phyloP scores from a whole-genome alignment of 2,329 filamentous ascomycete genomes.

The Mycocentrospora acerina region DNA sequence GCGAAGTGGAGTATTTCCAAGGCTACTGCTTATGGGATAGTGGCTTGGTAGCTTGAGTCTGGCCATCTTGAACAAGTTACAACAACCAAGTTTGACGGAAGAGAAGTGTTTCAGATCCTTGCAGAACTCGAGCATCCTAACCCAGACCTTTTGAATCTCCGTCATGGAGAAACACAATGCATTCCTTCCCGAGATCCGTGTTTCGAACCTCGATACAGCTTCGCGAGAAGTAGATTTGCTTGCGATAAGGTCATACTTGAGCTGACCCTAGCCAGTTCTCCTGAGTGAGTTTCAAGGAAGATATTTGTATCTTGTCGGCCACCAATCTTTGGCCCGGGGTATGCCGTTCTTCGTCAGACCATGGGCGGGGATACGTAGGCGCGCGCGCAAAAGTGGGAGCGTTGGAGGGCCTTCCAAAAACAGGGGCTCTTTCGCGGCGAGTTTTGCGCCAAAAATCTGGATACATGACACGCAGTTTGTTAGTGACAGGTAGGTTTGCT shows the following conservation, averaged over 20 bases:
- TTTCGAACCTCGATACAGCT: background rate
- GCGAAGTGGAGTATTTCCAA: constrained; percentile 24
- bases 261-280: too few species aligned
- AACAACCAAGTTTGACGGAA: constrained; percentile 6
- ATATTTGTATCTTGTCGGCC: constrained; percentile 11
- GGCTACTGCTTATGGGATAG: constrained; percentile 22
- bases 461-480: constrained; percentile 15
- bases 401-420: too few species aligned
- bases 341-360: constrained; percentile 3
- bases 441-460: too few species aligned
- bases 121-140: constrained; percentile 4
- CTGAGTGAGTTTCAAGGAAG: constrained; percentile 1
- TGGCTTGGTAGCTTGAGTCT: constrained; percentile 15
- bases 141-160: background rate
- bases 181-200: too few species aligned
- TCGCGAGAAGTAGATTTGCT: constrained; percentile 4
- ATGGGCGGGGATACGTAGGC: background rate
- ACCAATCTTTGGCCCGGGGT: constrained; percentile 7
- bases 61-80: constrained; percentile 17
- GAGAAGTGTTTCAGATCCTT: constrained; percentile 20
- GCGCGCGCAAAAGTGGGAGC: too few species aligned
- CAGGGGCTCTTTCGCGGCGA: too few species aligned
- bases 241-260: too few species aligned
- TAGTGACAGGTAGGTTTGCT: constrained; percentile 20
- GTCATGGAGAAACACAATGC: background rate